phyloP scores from a whole-genome alignment of 202 grass and related monocot genomes.

The Setaria italica region DNA sequence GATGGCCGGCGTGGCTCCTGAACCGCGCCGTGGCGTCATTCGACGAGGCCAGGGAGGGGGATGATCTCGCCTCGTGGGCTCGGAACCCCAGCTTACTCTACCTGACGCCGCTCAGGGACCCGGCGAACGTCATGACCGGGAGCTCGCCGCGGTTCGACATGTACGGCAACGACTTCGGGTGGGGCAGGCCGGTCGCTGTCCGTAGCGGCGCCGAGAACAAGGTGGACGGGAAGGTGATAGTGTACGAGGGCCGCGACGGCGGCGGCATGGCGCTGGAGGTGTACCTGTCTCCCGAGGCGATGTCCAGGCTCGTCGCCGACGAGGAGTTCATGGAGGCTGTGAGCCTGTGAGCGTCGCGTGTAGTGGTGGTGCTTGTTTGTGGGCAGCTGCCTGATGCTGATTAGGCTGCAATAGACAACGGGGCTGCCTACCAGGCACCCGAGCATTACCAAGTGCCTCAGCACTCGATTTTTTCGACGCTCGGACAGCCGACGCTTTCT shows the following conservation, averaged over 20 bases:
- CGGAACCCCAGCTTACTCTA: not conserved
- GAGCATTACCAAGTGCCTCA: no score
- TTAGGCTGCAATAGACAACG: no score
- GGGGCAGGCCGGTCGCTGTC: slow-evolving; percentile 36
- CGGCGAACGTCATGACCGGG: not conserved
- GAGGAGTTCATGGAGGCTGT: slow-evolving; percentile 22
- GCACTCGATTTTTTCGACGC: no score
- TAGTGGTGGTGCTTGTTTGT: no score
- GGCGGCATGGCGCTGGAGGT: slow-evolving; percentile 51
- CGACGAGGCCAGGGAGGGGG: not conserved
- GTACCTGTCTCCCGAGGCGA: slow-evolving; percentile 10
- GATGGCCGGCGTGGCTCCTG: slow-evolving; percentile 41
- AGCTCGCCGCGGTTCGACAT: slow-evolving; percentile 56
- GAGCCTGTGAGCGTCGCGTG: not conserved
- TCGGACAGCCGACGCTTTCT: no score
- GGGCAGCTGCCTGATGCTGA: no score
- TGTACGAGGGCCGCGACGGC: slow-evolving; percentile 35
- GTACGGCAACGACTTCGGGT: slow-evolving; percentile 19
- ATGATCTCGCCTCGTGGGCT: not conserved
- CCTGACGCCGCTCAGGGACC: no score
- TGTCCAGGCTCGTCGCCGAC: not conserved
- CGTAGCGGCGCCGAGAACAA: slow-evolving; percentile 49
- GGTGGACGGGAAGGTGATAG: slow-evolving; percentile 44
- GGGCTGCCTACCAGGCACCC: no score
- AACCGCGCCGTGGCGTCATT: slow-evolving; percentile 41